Conservation (phyloP, 2,329 filamentous ascomycete species). For the Teratosphaeria epicoccoides region DNA sequence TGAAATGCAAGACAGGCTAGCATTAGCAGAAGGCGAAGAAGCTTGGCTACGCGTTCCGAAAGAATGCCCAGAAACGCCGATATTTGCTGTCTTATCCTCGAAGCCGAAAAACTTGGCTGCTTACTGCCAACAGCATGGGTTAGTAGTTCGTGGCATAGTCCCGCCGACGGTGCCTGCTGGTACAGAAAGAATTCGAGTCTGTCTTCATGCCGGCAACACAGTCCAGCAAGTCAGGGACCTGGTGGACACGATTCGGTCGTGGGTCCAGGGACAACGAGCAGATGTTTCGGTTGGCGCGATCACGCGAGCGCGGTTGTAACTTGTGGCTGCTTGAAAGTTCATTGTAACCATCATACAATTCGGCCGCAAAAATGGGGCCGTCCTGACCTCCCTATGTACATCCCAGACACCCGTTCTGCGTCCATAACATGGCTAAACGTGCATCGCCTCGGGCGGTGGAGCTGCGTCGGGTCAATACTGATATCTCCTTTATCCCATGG, state of each 20-base stretch:
- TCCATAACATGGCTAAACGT: slow-evolving; percentile 23
- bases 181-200: slow-evolving; percentile 54
- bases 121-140: slow-evolving; percentile 49
- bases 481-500: neutral
- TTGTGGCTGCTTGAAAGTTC: neutral
- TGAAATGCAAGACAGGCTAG: slow-evolving; percentile 21
- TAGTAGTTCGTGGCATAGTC: slow-evolving; percentile 55
- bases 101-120: slow-evolving; percentile 49
- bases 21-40: neutral
- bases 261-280: slow-evolving; percentile 29
- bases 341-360: neutral
- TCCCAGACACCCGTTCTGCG: slow-evolving; percentile 7
- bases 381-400: slow-evolving; percentile 14
- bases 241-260: slow-evolving; percentile 37
- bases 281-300: neutral
- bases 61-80: slow-evolving; percentile 46
- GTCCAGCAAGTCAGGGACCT: slow-evolving; percentile 46
- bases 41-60: slow-evolving; percentile 21
- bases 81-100: slow-evolving; percentile 51
- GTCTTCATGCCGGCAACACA: slow-evolving; percentile 58
- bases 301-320: neutral
- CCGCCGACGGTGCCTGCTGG: slow-evolving; percentile 57
- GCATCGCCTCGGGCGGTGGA: slow-evolving; percentile 37
- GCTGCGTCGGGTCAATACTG: slow-evolving; percentile 26
- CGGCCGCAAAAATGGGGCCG: neutral